phyloP scores from a whole-genome alignment of 441 rosid genomes.

The Erodium moschatum region DNA sequence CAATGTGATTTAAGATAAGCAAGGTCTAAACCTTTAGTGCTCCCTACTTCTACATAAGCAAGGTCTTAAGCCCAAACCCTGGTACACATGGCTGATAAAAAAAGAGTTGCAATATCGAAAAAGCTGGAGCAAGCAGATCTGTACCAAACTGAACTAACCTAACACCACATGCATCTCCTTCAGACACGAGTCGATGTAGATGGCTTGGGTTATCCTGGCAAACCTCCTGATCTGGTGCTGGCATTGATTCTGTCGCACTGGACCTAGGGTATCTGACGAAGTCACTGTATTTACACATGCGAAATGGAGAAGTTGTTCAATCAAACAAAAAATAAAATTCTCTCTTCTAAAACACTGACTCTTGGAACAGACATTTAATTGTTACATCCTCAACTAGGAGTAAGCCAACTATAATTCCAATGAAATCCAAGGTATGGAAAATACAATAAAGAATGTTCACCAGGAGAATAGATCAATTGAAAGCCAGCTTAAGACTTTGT shows the following conservation, averaged over 20 bases:
- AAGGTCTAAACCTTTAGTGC: no score
- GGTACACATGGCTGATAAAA: no score
- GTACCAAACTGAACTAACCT: constrained; percentile 45
- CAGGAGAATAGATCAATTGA: background rate
- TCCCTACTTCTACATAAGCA: no score
- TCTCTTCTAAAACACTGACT: constrained; percentile 11
- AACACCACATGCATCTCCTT: constrained; percentile 71
- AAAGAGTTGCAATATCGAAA: constrained; percentile 19
- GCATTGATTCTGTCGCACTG: constrained; percentile 44
- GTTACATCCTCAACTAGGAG: background rate
- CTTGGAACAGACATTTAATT: background rate
- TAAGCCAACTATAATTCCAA: constrained; percentile 6
- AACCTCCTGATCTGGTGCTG: constrained; percentile 38
- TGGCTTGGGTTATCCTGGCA: constrained; percentile 47
- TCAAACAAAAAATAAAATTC: constrained; percentile 10
- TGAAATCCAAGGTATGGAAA: background rate
- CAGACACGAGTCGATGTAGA: constrained; percentile 67
- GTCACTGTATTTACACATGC: constrained; percentile 42
- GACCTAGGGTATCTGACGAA: constrained; percentile 43
- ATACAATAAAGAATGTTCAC: no score
- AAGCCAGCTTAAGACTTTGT: background rate
- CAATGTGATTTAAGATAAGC: constrained; percentile 10
- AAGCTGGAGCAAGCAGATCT: constrained; percentile 13
- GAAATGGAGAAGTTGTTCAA: constrained; percentile 14
- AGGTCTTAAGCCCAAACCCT: no score